Conservation (phyloP, 2,329 filamentous ascomycete genomes). For the Alternaria brassicae region DNA sequence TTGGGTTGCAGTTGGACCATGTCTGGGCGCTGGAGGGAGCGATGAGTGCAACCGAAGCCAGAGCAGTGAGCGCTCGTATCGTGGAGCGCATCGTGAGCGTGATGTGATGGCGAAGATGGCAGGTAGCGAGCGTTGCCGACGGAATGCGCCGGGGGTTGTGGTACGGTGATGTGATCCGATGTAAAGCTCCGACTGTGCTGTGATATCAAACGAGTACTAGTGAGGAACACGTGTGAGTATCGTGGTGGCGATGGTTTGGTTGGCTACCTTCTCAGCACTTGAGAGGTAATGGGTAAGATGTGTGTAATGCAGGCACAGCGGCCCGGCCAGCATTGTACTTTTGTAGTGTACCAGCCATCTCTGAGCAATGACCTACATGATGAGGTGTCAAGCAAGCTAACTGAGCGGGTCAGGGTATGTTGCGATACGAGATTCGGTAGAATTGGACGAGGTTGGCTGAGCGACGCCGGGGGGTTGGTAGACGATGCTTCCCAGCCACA, state of each 20-base stretch:
- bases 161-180: constrained; percentile 7
- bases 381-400: constrained; percentile 26
- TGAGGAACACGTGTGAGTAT: constrained; percentile 18
- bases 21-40: constrained; percentile 58
- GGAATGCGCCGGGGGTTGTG: constrained; percentile 6
- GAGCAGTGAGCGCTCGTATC: constrained; percentile 45
- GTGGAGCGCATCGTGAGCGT: constrained; percentile 44
- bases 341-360: constrained; percentile 48
- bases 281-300: constrained; percentile 26
- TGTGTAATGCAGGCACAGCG: constrained; percentile 32
- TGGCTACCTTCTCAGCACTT: constrained; percentile 30
- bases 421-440: constrained; percentile 39
- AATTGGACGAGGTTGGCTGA: constrained; percentile 45
- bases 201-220: constrained; percentile 12
- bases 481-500: constrained; percentile 36
- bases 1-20: constrained; percentile 64
- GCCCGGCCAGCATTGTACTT: constrained; percentile 30
- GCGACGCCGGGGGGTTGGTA: constrained; percentile 35
- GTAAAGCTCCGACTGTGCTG: constrained; percentile 10
- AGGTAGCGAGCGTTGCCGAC: constrained; percentile 13
- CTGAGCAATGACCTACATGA: constrained; percentile 37
- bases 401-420: constrained; percentile 27
- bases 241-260: constrained; percentile 8
- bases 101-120: constrained; percentile 8
- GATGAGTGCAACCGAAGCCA: constrained; percentile 52